Percentiles rank a stretch among this genome's conserved stretches.
Conservation (phyloP, 169 alveolate species). For the Amoebophrya sp. region DNA sequence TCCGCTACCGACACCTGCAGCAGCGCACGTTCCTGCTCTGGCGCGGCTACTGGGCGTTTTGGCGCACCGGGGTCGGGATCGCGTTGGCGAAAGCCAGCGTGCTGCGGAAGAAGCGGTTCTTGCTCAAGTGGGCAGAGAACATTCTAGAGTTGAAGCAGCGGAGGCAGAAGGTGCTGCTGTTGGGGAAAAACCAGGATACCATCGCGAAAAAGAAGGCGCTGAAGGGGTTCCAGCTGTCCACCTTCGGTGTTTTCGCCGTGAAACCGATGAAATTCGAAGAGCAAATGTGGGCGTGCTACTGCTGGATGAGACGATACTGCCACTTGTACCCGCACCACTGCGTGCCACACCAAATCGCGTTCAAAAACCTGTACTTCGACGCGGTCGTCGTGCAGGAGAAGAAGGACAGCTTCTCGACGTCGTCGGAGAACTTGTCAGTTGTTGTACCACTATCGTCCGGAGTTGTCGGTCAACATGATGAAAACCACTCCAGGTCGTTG, state of each 20-base stretch:
- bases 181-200: not conserved
- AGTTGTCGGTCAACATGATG: too few relatives aligned
- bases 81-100: not conserved
- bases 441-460: too few relatives aligned
- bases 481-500: too few relatives aligned
- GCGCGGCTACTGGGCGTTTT: not conserved
- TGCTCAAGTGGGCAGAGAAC: not conserved
- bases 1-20: not conserved
- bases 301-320: not conserved
- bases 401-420: too few relatives aligned
- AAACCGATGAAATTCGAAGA: not conserved
- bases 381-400: not conserved
- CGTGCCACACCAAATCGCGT: slow-evolving; percentile 12
- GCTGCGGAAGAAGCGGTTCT: not conserved
- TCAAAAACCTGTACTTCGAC: not conserved
- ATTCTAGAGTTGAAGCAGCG: not conserved
- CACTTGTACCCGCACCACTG: not conserved
- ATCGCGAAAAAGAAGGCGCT: not conserved
- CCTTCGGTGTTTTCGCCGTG: not conserved
- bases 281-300: not conserved
- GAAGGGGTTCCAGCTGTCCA: not conserved
- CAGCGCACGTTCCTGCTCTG: not conserved
- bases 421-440: too few relatives aligned
- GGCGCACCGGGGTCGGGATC: not conserved
- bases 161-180: not conserved